Base-by-base conservation (phyloP, 2,329 filamentous ascomycete species). In the Stenocarpella maydis region DNA sequence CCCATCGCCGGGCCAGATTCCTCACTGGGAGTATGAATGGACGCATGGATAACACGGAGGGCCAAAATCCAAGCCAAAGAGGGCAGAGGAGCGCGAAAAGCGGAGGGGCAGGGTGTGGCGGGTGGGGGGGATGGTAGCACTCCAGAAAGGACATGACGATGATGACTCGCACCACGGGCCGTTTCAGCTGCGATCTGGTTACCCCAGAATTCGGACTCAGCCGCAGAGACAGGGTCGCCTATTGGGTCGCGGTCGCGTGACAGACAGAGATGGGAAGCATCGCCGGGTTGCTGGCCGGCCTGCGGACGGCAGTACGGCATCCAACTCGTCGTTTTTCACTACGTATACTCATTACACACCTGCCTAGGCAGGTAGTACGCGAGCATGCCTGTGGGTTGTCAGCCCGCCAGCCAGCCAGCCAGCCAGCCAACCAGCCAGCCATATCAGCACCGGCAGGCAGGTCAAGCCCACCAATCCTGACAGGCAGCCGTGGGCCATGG, bases 161-260 rank as follows among this genome's bases (percentile, higher is more conserved):
- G 54, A 21, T 67, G 52, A 58, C 52, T 58, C 53, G 19, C 12
- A 34, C 28, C 24, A 14, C 14, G 14, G 26, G 41, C 58, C 19
- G 41, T 61, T 63, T n/a, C n/a, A 63, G 41, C 26, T 47, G 58
- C 26, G 43, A 63, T 37, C 58, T 63, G 43, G 43, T 37, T 63
- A 34, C 58, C 58, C 58, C 58, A 63, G 58, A 63, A 24, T 47
- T 37, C n/a, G 43, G 26, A 37, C 43, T 43, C 58, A 49, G 26
- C 43, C 58, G 43, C 58, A n/a, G 9, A 19, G 9, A 19, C 58
- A 49, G 58, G 58, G 41, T 31, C 58, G 19, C 37, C 58, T 49
- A 37, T 49, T 63, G 58, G 58, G 24, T 9, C 14, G 17, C 54
- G 37, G 55, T 60, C 58, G 43, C 58, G 28, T 63, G 58, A 63